Conservation (phyloP, 306 rosid genomes). For the Lathyrus sativus region DNA sequence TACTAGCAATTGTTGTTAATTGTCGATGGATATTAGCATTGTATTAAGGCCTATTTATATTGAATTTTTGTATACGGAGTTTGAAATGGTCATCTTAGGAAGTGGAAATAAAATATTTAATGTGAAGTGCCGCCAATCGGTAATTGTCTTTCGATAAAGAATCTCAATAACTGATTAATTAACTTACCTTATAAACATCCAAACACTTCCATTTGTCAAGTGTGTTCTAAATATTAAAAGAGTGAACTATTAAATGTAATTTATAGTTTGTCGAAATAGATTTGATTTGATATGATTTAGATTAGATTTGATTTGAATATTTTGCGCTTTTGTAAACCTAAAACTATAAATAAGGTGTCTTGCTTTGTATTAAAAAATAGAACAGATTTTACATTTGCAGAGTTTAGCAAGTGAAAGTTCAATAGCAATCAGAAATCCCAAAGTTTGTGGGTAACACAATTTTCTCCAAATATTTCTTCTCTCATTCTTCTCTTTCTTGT, state of each 20-base stretch:
- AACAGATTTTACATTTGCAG: no score
- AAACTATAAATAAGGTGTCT: no score
- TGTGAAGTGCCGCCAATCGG: background rate
- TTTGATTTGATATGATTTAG: no score
- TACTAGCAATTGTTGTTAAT: background rate
- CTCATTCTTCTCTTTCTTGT: no score
- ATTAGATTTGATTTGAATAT: background rate
- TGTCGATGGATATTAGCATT: conserved; percentile 23
- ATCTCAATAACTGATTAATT: background rate
- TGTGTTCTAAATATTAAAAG: background rate
- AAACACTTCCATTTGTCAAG: background rate
- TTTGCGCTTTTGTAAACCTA: no score
- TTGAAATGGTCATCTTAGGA: conserved; percentile 36
- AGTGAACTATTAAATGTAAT: background rate
- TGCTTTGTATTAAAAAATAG: no score
- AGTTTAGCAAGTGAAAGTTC: no score
- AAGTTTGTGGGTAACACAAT: no score
- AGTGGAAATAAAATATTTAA: conserved; percentile 6
- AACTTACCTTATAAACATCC: conserved; percentile 16
- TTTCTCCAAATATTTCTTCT: no score
- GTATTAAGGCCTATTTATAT: conserved; percentile 34
- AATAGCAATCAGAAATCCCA: no score
- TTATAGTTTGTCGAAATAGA: no score
- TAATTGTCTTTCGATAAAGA: conserved; percentile 3
- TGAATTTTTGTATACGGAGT: background rate